Conservation (phyloP, 2,329 filamentous ascomycete species). For the Ophiocordyceps camponoti-floridani region DNA sequence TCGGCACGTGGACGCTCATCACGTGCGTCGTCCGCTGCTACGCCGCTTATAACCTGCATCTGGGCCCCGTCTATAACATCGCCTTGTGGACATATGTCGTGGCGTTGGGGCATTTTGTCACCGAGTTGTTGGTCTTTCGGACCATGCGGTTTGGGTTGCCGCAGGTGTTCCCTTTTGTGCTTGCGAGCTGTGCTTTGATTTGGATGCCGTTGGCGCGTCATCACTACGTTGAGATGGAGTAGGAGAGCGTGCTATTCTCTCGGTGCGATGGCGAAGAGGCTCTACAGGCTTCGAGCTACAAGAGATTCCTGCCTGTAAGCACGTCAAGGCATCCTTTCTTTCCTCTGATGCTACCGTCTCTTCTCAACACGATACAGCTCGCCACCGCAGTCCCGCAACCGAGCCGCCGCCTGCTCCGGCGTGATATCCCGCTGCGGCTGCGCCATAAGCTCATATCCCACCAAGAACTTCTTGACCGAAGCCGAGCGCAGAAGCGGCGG, state of each 20-base stretch:
- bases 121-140: conserved; percentile 65
- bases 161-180: conserved; percentile 34
- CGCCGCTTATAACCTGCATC: conserved; percentile 63
- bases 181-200: conserved; percentile 30
- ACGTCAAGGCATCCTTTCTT: neutral
- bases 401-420: conserved; percentile 78
- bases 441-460: conserved; percentile 90
- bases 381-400: conserved; percentile 58
- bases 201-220: conserved; percentile 53
- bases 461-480: conserved; percentile 87
- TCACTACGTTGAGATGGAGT: conserved; percentile 40
- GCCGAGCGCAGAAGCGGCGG: conserved; percentile 82
- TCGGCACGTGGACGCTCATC: conserved; percentile 77
- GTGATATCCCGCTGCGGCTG: conserved; percentile 98
- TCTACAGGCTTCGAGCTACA: neutral
- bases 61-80: conserved; percentile 59
- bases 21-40: conserved; percentile 63
- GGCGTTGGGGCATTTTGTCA: conserved; percentile 60
- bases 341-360: conserved; percentile 1
- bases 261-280: no score
- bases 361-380: conserved; percentile 51
- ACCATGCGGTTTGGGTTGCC: conserved; percentile 48
- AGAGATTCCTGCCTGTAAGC: neutral
- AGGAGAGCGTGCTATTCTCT: neutral
- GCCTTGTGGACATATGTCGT: conserved; percentile 68